Conservation (phyloP, 805 yeast genomes). For the Starmerella bacillaris region DNA sequence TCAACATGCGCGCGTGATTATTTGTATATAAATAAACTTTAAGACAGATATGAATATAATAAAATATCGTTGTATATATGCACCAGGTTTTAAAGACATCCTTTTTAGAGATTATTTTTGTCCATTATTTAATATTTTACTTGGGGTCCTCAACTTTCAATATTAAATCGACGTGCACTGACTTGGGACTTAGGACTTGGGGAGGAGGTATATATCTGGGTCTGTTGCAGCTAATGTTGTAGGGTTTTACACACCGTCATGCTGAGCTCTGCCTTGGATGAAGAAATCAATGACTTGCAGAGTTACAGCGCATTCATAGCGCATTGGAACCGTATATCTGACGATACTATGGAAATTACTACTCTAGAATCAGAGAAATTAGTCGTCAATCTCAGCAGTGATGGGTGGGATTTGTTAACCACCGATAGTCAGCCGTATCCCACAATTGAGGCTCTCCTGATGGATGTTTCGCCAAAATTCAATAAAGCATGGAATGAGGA, state of each 20-base stretch:
- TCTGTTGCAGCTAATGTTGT: neutral
- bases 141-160: too few relatives aligned
- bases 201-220: too few relatives aligned
- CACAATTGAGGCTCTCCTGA: conserved; percentile 20
- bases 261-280: conserved; percentile 8
- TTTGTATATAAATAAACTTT: too few relatives aligned
- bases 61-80: too few relatives aligned
- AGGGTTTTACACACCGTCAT: conserved; percentile 1
- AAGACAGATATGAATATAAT: too few relatives aligned
- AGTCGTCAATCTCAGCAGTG: conserved; percentile 4
- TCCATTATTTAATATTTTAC: too few relatives aligned
- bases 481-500: conserved; percentile 12
- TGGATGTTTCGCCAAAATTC: conserved; percentile 18
- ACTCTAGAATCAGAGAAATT: conserved; percentile 13
- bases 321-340: conserved; percentile 2
- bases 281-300: conserved; percentile 7
- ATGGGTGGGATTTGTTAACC: conserved; percentile 13
- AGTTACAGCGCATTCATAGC: conserved; percentile 3
- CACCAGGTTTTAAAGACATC: too few relatives aligned
- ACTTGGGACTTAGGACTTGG: too few relatives aligned
- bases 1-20: too few relatives aligned
- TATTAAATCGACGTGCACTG: too few relatives aligned
- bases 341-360: conserved; percentile 2
- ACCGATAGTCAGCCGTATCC: conserved; percentile 15
- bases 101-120: too few relatives aligned